phyloP scores from a whole-genome alignment of 78 protist species.

The Polysphondylium violaceum region DNA sequence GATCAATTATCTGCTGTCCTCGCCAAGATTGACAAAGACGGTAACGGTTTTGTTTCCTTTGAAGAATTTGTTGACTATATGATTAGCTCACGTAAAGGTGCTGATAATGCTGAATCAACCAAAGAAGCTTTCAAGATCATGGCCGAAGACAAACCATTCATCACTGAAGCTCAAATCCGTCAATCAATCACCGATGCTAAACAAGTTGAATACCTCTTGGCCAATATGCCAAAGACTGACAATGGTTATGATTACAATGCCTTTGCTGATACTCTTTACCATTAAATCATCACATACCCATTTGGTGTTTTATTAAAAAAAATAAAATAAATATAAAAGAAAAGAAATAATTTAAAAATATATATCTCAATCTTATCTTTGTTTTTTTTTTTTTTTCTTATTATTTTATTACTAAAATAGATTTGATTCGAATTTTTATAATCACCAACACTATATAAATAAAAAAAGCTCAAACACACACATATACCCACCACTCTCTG shows the following conservation, averaged over 20 bases:
- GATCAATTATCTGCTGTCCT: slow-evolving; percentile 60
- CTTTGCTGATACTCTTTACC: slow-evolving; percentile 36
- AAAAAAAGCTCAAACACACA: too few species aligned
- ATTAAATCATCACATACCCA: too few species aligned
- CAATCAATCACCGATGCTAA: slow-evolving; percentile 52
- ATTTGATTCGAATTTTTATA: too few species aligned
- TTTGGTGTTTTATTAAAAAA: too few species aligned
- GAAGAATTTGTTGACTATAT: slow-evolving; percentile 76
- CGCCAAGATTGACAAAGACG: slow-evolving; percentile 41
- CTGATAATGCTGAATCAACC: slow-evolving; percentile 60
- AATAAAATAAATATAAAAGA: too few species aligned
- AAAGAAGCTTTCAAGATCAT: slow-evolving; percentile 70
- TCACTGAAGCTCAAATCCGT: slow-evolving; percentile 82
- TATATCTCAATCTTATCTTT: too few species aligned
- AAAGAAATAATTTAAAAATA: too few species aligned
- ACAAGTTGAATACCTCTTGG: slow-evolving; percentile 67
- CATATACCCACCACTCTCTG: too few species aligned
- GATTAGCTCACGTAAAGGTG: slow-evolving; percentile 33
- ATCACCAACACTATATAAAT: too few species aligned
- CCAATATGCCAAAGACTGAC: slow-evolving; percentile 54
- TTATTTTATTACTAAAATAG: too few species aligned
- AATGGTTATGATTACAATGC: slow-evolving; percentile 57
- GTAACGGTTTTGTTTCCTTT: slow-evolving; percentile 65
- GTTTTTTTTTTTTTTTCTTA: too few species aligned
- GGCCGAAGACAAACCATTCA: slow-evolving; percentile 74